Evolutionary conservation across 148 eudicot species (phyloP).

Genomic region (Dianthus caryophyllus): DNA sequence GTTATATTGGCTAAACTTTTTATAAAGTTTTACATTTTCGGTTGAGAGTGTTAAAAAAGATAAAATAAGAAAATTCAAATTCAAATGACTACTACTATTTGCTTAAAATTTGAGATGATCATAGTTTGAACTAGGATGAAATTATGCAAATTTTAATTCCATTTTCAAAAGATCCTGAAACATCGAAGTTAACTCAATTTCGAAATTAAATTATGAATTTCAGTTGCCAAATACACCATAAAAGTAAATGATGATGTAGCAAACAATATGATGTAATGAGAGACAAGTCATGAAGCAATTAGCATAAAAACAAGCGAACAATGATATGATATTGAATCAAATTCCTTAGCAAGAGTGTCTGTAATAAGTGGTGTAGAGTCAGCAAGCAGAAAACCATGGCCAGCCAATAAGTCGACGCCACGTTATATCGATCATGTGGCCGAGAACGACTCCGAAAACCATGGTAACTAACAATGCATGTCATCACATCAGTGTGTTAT

Average conservation of each 20-base stretch:
- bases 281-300: constrained; percentile 9
- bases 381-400: constrained; percentile 20
- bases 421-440: constrained; percentile 8
- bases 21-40: too few species aligned
- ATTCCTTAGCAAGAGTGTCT: constrained; percentile 12
- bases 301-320: neutral
- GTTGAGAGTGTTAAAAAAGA: too few species aligned
- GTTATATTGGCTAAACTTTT: too few species aligned
- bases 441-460: constrained; percentile 1
- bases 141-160: too few species aligned
- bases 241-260: neutral
- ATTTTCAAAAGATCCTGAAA: too few species aligned
- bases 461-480: constrained; percentile 12
- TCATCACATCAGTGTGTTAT: constrained; percentile 5
- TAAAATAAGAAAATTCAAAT: too few species aligned
- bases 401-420: neutral
- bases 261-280: constrained; percentile 7
- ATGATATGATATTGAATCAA: neutral
- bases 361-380: constrained; percentile 22
- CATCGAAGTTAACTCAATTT: too few species aligned
- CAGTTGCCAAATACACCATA: too few species aligned
- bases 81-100: too few species aligned
- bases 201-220: too few species aligned
- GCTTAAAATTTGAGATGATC: too few species aligned
- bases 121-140: too few species aligned